Conservation (phyloP, 257 asterid species). For the Nicotiana tomentosiformis region DNA sequence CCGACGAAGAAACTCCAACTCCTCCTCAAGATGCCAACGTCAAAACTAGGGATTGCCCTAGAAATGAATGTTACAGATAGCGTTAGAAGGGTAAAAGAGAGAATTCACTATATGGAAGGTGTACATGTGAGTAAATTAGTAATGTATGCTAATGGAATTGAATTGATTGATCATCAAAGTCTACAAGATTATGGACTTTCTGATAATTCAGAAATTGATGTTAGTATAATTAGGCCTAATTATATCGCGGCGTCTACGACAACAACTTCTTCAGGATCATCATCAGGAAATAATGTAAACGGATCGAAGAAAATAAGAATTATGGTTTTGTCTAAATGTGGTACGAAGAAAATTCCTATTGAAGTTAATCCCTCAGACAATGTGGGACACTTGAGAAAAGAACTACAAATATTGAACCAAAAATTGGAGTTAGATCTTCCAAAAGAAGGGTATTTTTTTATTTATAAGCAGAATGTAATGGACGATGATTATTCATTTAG, state of each 20-base stretch:
- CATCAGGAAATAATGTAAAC: background rate
- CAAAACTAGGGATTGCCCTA: constrained; percentile 13
- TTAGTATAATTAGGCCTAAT: constrained; percentile 14
- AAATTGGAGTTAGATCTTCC: constrained; percentile 40
- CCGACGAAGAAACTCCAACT: constrained; percentile 26
- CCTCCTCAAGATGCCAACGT: constrained; percentile 31
- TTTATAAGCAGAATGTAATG: constrained; percentile 61
- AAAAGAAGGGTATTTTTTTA: constrained; percentile 55
- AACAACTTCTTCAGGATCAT: constrained; percentile 19
- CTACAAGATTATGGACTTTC: constrained; percentile 27
- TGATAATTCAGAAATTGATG: constrained; percentile 35
- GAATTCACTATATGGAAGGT: constrained; percentile 36
- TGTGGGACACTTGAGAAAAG: constrained; percentile 45
- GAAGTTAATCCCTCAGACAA: constrained; percentile 41
- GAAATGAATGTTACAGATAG: constrained; percentile 39
- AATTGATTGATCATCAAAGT: constrained; percentile 35
- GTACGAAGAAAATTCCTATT: constrained; percentile 33
- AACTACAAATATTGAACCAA: constrained; percentile 33
- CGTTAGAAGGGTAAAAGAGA: constrained; percentile 39
- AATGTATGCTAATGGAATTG: constrained; percentile 34
- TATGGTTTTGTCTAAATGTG: constrained; percentile 22
- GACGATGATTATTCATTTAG: constrained; percentile 61
- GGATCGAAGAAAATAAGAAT: constrained; percentile 29
- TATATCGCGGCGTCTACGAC: background rate
- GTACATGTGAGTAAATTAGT: constrained; percentile 17